phyloP scores from a whole-genome alignment of 306 rosid genomes.

The Begonia peltatifolia region DNA sequence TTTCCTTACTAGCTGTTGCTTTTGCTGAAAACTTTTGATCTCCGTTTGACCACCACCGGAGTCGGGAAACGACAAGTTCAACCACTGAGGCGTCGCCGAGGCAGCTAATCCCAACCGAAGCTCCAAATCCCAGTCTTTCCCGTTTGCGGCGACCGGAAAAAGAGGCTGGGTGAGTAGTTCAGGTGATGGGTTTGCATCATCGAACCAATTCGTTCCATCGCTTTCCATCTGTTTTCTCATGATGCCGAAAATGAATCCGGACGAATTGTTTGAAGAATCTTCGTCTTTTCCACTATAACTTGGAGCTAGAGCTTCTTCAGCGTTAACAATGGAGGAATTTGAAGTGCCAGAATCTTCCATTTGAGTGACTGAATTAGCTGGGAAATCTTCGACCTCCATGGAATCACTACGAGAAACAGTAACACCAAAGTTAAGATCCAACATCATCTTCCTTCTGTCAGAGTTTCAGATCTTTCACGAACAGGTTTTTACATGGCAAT shows the following conservation, averaged over 20 bases:
- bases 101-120: constrained; percentile 7
- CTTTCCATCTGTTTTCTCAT: constrained; percentile 11
- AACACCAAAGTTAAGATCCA: constrained; percentile 33
- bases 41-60: constrained; percentile 11
- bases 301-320: constrained; percentile 13
- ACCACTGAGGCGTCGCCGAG: constrained; percentile 23
- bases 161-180: constrained; percentile 15
- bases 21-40: constrained; percentile 17
- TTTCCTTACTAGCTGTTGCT: constrained; percentile 18
- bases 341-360: constrained; percentile 22
- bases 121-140: constrained; percentile 8
- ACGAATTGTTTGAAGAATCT: constrained; percentile 13
- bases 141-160: constrained; percentile 15
- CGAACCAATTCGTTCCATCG: not conserved
- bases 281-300: constrained; percentile 8
- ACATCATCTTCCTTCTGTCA: constrained; percentile 5
- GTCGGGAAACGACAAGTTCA: constrained; percentile 28
- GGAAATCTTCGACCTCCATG: constrained; percentile 12
- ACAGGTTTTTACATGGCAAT: too few relatives aligned
- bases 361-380: not conserved
- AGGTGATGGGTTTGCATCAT: constrained; percentile 1
- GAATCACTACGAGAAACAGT: not conserved
- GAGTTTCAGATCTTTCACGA: too few relatives aligned
- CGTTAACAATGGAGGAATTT: constrained; percentile 26
- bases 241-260: constrained; percentile 30